Evolutionary conservation across 352 stramenopile genomes (phyloP).

Genomic region (Phytopythium vexans): DNA sequence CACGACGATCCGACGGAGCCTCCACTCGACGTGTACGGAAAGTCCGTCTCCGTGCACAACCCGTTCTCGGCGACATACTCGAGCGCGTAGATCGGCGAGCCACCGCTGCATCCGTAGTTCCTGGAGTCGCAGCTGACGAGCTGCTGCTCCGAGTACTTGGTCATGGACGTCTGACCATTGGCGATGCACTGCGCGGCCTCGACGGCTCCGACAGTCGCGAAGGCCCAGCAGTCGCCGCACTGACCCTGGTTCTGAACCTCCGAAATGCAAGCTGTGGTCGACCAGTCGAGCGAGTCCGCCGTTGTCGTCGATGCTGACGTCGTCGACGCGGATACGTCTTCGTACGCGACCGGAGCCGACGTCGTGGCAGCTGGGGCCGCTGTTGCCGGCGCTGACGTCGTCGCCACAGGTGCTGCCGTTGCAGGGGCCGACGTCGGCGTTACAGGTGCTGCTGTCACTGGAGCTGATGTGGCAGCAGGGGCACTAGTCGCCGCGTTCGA

Average conservation of each 20-base stretch:
- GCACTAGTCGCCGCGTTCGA: too few species aligned
- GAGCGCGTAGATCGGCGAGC: conserved; percentile 88
- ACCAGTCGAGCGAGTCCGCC: conserved; percentile 37
- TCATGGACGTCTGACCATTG: conserved; percentile 49
- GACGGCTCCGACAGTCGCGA: conserved; percentile 89
- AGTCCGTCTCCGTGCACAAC: conserved; percentile 74
- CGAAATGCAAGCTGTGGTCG: conserved; percentile 35
- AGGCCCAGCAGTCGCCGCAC: conserved; percentile 98
- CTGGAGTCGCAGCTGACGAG: conserved; percentile 88
- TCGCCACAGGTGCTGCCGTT: background rate
- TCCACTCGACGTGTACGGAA: conserved; percentile 71
- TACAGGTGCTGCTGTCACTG: too few species aligned
- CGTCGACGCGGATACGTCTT: conserved; percentile 3
- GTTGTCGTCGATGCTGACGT: conserved; percentile 7
- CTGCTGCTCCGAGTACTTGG: conserved; percentile 90
- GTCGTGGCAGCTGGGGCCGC: conserved; percentile 8
- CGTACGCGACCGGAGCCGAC: conserved; percentile 12
- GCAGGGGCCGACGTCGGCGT: background rate
- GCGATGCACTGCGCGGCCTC: conserved; percentile 89
- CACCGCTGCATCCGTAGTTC: conserved; percentile 90
- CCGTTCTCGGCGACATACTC: conserved; percentile 87
- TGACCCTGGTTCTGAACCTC: conserved; percentile 93
- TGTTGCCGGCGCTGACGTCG: conserved; percentile 7
- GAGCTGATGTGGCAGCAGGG: too few species aligned
- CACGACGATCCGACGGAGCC: conserved; percentile 27